phyloP scores from a whole-genome alignment of 495 filamentous ascomycete species.

The Durotheca rogersii region DNA sequence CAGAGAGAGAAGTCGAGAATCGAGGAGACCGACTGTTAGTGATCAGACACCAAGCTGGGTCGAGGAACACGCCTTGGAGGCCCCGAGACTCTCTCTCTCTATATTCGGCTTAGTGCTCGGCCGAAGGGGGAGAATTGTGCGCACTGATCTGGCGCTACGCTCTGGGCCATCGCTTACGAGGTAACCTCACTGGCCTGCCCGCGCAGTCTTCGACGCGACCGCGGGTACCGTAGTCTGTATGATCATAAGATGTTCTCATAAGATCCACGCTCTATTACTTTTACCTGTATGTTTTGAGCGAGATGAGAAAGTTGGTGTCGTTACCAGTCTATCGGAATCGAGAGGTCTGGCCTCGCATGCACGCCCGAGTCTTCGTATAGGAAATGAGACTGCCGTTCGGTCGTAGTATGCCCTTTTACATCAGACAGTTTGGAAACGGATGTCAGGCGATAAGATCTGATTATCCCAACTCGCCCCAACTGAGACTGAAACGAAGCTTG shows the following conservation, averaged over 20 bases:
- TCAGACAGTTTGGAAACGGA: too few species aligned
- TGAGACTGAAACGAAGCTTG: too few species aligned
- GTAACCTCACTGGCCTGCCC: slow-evolving; percentile 16
- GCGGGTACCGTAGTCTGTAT: slow-evolving; percentile 1
- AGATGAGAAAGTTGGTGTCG: slow-evolving; percentile 26
- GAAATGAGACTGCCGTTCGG: slow-evolving; percentile 10
- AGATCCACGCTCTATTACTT: too few species aligned
- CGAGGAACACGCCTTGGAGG: background rate
- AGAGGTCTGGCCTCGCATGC: slow-evolving; percentile 2
- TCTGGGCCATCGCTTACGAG: slow-evolving; percentile 19
- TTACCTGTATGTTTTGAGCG: slow-evolving; percentile 12
- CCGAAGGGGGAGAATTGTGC: slow-evolving; percentile 20
- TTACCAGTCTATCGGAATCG: slow-evolving; percentile 19
- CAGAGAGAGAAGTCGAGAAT: too few species aligned
- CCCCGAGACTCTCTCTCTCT: too few species aligned
- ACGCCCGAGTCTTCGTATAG: slow-evolving; percentile 6
- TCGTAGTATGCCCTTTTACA: background rate
- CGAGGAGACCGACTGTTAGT: slow-evolving; percentile 16
- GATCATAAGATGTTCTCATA: too few species aligned
- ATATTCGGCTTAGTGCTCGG: slow-evolving; percentile 10
- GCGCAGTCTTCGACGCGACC: slow-evolving; percentile 19
- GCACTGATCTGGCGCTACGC: slow-evolving; percentile 19
- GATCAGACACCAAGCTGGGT: slow-evolving; percentile 9
- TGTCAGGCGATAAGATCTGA: too few species aligned
- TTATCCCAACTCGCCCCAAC: too few species aligned